Evolutionary conservation across 345 rosid genomes (phyloP), one percentile per base, ranked within the genome.

Genomic region (Kandelia obovata): DNA sequence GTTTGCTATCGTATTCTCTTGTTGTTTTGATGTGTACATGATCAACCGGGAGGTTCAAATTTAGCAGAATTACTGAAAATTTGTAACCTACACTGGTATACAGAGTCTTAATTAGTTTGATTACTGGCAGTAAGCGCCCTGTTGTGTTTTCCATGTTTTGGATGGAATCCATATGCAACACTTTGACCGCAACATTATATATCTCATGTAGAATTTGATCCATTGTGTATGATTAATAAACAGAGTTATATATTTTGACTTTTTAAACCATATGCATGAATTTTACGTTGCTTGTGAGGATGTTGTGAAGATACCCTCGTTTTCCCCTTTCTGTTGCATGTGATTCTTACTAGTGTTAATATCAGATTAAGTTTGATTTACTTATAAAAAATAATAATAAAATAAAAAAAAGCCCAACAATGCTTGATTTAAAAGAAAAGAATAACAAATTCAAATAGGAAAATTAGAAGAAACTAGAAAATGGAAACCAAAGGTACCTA

Each of bases 1-100:
- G 51, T 46, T 28, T n/a, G 66, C 55, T 58, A 56, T 32, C 70
- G 60, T 55, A 79, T 83, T 81, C 79, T 81, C 79, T 81, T 64
- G 8, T 43, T 26, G 65, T 53, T 53, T 63, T 35, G 61, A 62
- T 58, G 47, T 61, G 47, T 64, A 53, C 67, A 56, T 76, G 75
- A 51, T 75, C 49, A 63, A 34, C 47, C 59, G 49, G 61, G 73
- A 62, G 55, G n/a, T 66, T 56, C 23, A 67, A 6, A 63, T 31
- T 71, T 60, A 17, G 17, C 16, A 17, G 57, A 62, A 27, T 39
- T 35, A 23, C 66, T 53, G 21, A 39, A 51, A 26, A 69, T 57
- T 20, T 65, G 73, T 53, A 47, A 13, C 7, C 80, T 20, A 52
- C 68, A 67, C 63, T 60, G 25, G 64, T 65, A 58, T 13, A 72